phyloP scores from a whole-genome alignment of 768 basidiomycete genomes.

The Dictyophora rubrovolvata region DNA sequence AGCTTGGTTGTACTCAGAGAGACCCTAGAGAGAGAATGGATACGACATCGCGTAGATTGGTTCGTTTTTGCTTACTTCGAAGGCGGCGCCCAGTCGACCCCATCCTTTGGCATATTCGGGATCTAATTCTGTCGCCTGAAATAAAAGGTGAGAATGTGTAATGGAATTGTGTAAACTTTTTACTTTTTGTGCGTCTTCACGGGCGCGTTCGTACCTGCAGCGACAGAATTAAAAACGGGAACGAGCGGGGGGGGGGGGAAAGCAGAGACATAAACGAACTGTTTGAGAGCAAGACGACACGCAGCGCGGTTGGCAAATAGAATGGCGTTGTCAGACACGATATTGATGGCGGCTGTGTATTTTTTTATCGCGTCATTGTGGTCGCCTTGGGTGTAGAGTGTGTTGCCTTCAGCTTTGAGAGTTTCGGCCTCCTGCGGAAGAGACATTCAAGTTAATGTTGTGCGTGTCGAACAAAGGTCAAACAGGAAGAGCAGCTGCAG shows the following conservation, averaged over 20 bases:
- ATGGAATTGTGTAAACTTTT: background rate
- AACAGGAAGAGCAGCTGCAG: too few relatives aligned
- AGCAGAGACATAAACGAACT: constrained; percentile 23
- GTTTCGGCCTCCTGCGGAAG: background rate
- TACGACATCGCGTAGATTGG: background rate
- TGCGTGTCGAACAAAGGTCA: too few relatives aligned
- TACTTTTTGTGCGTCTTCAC: background rate
- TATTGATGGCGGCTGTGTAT: constrained; percentile 33
- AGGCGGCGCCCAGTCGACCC: constrained; percentile 28
- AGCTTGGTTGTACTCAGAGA: constrained; percentile 5
- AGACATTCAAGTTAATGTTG: too few relatives aligned
- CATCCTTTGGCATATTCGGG: constrained; percentile 33
- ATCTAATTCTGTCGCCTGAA: constrained; percentile 29
- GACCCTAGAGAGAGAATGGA: background rate
- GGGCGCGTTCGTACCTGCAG: background rate
- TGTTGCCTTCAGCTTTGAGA: constrained; percentile 35
- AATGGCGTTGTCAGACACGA: constrained; percentile 29
- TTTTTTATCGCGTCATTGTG: constrained; percentile 28
- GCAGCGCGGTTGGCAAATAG: constrained; percentile 38
- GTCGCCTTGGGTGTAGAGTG: constrained; percentile 24
- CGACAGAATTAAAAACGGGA: background rate
- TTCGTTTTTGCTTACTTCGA: constrained; percentile 15
- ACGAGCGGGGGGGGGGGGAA: too few relatives aligned
- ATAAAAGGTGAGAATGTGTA: background rate
- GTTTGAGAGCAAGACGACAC: constrained; percentile 25